Evolutionary conservation across 352 stramenopile genomes (phyloP), one percentile per base, ranked within the genome.

Genomic region (Globisporangium solare): DNA sequence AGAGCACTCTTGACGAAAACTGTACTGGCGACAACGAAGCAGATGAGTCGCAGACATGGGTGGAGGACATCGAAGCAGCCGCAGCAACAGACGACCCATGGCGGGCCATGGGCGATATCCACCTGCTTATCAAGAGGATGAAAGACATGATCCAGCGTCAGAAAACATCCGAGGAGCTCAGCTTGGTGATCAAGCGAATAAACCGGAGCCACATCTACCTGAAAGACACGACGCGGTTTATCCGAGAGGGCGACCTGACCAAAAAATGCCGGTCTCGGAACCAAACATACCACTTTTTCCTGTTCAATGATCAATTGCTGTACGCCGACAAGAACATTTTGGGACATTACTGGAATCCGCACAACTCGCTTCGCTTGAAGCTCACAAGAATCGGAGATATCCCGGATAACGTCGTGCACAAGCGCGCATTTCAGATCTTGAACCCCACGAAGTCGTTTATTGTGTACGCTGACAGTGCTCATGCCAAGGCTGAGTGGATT

Each of bases 191-290:
- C 43, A 87, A 86, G 62, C 74, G 89, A 2, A 97, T 99, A 66
- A 85, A 96, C 42, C 93, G 95, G 37, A 91, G 88, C 47, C 70
- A 90, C 41, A 90, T 88, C 58, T 86, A 98, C 51, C 69, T 99
- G 27, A 97, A 98, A 57, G 93, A 98, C 66, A 86, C 93, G 24
- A 88, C 93, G n/a, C 85, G 85, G 12, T 99, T 99, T 70, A 79
- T 99, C 12, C 79, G 83, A 51, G 92, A 98, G 71, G 97, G 95
- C 13, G 85, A 98, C 55, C 60, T 99, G 43, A 85, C 88, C 20
- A 99, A 99, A 74, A 90, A 89, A 43, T 97, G 92, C 47, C 79
- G 95, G 22, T 97, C 81, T 12, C 78, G 91, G 17, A 92, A 90
- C 60, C 79, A 89, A 35, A 67, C 75, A 14, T 95, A 95, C 56